phyloP scores from a whole-genome alignment of 148 eudicot species.

The Camellia sinensis region DNA sequence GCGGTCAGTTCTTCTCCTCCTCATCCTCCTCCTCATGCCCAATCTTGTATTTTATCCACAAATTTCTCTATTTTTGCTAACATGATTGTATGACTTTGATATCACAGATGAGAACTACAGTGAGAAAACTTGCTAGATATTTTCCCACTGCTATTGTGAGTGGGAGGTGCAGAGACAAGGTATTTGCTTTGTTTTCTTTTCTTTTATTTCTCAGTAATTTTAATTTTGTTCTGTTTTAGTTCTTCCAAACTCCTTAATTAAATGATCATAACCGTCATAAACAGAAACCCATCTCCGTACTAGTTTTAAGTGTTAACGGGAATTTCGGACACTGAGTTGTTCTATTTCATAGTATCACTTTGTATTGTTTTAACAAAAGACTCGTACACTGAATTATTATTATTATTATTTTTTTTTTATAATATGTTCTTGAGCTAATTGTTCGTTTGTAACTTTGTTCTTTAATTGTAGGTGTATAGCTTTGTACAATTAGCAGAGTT shows the following conservation, averaged over 20 bases:
- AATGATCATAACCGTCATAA: too few species aligned
- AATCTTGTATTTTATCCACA: background rate
- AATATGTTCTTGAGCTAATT: too few species aligned
- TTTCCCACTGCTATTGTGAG: conserved; percentile 94
- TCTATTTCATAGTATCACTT: too few species aligned
- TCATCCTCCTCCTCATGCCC: background rate
- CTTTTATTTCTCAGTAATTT: background rate
- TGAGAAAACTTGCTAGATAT: conserved; percentile 67
- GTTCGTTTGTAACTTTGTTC: background rate
- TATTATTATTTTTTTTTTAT: too few species aligned
- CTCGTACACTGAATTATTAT: too few species aligned
- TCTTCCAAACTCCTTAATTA: background rate
- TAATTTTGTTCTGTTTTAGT: background rate
- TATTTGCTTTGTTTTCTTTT: conserved; percentile 15
- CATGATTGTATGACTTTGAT: background rate
- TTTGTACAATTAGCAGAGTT: conserved; percentile 77
- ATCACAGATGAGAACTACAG: conserved; percentile 77
- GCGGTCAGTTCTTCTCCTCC: conserved; percentile 33
- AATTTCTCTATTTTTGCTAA: background rate
- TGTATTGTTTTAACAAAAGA: too few species aligned
- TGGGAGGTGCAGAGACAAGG: conserved; percentile 94
- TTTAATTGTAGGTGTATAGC: conserved; percentile 45
- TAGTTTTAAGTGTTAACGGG: too few species aligned
- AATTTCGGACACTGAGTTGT: too few species aligned
- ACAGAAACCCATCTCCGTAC: too few species aligned